A percentile compares a stretch with the other conserved stretches of the same genome.
Evolutionary conservation across 2,329 filamentous ascomycete genomes (phyloP).

Genomic region (Raffaelea arxii): DNA sequence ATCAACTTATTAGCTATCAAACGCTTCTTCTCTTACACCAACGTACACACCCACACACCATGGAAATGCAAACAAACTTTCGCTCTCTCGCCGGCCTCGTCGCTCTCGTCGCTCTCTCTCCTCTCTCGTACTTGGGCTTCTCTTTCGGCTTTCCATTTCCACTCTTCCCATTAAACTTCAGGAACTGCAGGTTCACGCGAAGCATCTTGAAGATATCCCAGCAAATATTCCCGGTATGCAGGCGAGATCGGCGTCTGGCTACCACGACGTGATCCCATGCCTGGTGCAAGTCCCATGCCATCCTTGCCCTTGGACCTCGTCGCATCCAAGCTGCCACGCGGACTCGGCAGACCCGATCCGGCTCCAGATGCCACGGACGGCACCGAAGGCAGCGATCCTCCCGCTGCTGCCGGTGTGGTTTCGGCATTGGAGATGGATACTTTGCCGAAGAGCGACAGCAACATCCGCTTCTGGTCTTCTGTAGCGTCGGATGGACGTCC

Average conservation of each 20-base stretch:
- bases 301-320: background rate
- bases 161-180: too few species aligned
- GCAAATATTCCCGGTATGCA: constrained; percentile 64
- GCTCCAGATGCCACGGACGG: constrained; percentile 8
- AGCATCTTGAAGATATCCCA: constrained; percentile 60
- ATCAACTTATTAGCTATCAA: too few species aligned
- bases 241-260: constrained; percentile 52
- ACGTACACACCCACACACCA: too few species aligned
- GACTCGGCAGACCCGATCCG: constrained; percentile 19
- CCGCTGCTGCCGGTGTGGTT: background rate
- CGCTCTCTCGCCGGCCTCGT: too few species aligned
- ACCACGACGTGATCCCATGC: constrained; percentile 20
- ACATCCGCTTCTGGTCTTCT: constrained; percentile 32
- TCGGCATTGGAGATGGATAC: constrained; percentile 14
- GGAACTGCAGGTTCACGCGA: constrained; percentile 19
- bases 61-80: too few species aligned
- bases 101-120: too few species aligned
- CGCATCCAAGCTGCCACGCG: background rate
- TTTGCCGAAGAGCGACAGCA: constrained; percentile 56
- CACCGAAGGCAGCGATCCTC: background rate
- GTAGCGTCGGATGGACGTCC: constrained; percentile 20
- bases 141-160: too few species aligned
- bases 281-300: too few species aligned
- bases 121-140: too few species aligned
- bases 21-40: too few species aligned